Evolutionary conservation across 2,329 filamentous ascomycete genomes (phyloP), one percentile per base, ranked within the genome.

Genomic region (Cephalotrichum gorgonifer): DNA sequence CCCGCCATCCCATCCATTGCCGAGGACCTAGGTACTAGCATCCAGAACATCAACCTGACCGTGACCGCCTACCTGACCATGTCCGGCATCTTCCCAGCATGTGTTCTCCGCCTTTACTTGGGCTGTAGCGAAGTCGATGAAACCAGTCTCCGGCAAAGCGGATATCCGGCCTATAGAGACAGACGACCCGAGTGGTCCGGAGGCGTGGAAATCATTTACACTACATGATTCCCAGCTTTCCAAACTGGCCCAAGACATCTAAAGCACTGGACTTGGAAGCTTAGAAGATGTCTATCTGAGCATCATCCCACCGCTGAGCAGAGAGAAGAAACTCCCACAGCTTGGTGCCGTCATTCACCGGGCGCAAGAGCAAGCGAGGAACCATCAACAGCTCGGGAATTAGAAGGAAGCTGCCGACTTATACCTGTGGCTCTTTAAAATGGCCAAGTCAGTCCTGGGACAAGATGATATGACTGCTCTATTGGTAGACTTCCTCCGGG

Each of bases 31-130:
- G 23, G 44, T 41, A 55, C 58, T 2, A 52, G 51, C 14, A 44
- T 58, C 9, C 50, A 53, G 15, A 51, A 60, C 33, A 52, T 70
- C 42, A 67, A 68, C 39, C 48, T 68, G n/a, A 65, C 62, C 3
- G 56, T 70, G 23, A 70, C 68, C 2, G 63, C 64, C 1, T 70
- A 69, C 43, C 60, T 70, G 56, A 65, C 73, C 38, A 64, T 73
- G 35, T 68, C 70, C 55, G 71, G 62, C 6, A 53, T 73, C 48
- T 55, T 20, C 54, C 53, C 33, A 62, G 67, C 20, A 39, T 6
- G 20, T 39, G 8, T 39, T 39, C 15, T 39, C 33, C 33, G 15
- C 33, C 8, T 39, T 39, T 17, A 39, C 20, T 11, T 17, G 33
- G 33, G 33, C 33, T n/a, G n/a, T n/a, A 17, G 33, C 33, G 20